A percentile compares a stretch with the other conserved stretches of the same genome.
Conservation (phyloP, 2,329 filamentous ascomycete species). For the Xylaria arbuscula region DNA sequence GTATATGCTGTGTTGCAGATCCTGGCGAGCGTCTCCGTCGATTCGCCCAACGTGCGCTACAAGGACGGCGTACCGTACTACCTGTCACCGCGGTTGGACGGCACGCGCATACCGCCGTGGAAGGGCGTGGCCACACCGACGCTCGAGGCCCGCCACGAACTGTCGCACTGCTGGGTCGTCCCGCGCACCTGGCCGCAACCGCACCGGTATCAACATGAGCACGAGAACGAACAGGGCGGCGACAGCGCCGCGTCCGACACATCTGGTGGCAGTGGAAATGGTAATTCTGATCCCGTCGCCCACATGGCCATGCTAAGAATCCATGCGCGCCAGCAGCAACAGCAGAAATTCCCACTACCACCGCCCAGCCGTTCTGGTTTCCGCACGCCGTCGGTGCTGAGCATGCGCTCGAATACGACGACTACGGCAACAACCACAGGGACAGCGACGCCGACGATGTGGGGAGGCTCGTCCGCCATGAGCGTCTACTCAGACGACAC, state of each 20-base stretch:
- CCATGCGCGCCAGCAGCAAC: conserved; percentile 32
- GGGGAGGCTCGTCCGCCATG: conserved; percentile 46
- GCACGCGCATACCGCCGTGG: conserved; percentile 66
- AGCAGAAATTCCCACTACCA: conserved; percentile 41
- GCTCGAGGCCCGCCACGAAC: conserved; percentile 58
- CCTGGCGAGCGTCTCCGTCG: conserved; percentile 68
- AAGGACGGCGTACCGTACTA: conserved; percentile 66
- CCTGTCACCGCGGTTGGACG: conserved; percentile 64
- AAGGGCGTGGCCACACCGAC: conserved; percentile 49
- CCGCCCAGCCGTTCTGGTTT: conserved; percentile 30
- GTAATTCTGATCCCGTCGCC: conserved; percentile 38
- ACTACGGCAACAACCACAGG: conserved; percentile 3
- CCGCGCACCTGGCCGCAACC: conserved; percentile 53
- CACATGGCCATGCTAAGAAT: conserved; percentile 44
- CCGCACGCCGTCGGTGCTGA: conserved; percentile 34
- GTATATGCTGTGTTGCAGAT: conserved; percentile 71
- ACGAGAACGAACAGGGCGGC: conserved; percentile 33
- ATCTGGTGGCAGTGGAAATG: conserved; percentile 26
- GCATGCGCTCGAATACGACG: conserved; percentile 39
- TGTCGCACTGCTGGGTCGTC: conserved; percentile 64
- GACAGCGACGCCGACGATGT: conserved; percentile 41
- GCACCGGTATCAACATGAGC: too few species aligned
- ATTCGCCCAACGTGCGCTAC: conserved; percentile 64
- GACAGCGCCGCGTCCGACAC: conserved; percentile 43
- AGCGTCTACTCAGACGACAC: conserved; percentile 48